Evolutionary conservation across 2,329 filamentous ascomycete genomes (phyloP).

Genomic region (Trichoderma sp.): DNA sequence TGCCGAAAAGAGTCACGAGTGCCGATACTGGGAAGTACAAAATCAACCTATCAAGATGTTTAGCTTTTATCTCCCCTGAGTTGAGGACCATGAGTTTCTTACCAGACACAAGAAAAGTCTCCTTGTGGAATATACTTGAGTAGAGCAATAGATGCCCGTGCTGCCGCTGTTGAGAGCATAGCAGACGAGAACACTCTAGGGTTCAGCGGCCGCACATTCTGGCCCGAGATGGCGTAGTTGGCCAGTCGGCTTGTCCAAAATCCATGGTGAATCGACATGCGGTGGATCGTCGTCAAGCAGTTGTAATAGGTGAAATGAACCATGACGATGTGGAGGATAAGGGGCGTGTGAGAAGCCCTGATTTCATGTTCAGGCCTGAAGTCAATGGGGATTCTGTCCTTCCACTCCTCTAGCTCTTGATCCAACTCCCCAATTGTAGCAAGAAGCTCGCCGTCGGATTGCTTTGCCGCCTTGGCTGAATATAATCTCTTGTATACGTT

Average conservation of each 20-base stretch:
- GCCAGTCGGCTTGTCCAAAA: constrained; percentile 96
- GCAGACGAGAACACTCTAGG: constrained; percentile 93
- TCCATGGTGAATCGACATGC: constrained; percentile 96
- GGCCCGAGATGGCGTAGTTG: constrained; percentile 90
- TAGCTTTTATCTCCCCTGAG: not conserved
- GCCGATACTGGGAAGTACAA: constrained; percentile 96
- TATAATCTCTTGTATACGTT: constrained; percentile 93
- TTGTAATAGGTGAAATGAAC: constrained; percentile 98
- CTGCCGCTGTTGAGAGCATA: constrained; percentile 86
- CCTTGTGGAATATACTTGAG: constrained; percentile 96
- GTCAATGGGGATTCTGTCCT: constrained; percentile 89
- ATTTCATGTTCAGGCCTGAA: constrained; percentile 98
- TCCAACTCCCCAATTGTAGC: constrained; percentile 96
- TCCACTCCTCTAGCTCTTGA: constrained; percentile 87
- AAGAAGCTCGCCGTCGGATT: constrained; percentile 87
- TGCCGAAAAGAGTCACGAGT: constrained; percentile 91
- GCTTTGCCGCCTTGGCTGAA: constrained; percentile 85
- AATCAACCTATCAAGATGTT: constrained; percentile 62
- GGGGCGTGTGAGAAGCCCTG: constrained; percentile 82
- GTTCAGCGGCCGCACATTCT: constrained; percentile 88
- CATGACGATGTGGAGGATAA: constrained; percentile 93
- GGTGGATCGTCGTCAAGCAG: constrained; percentile 93
- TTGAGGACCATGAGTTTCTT: constrained; percentile 34
- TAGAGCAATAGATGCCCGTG: constrained; percentile 86
- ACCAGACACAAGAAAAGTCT: constrained; percentile 95